Percentiles rank a stretch among this genome's conserved stretches.
Conservation (phyloP, 768 basidiomycete species). For the Suillus paluster region DNA sequence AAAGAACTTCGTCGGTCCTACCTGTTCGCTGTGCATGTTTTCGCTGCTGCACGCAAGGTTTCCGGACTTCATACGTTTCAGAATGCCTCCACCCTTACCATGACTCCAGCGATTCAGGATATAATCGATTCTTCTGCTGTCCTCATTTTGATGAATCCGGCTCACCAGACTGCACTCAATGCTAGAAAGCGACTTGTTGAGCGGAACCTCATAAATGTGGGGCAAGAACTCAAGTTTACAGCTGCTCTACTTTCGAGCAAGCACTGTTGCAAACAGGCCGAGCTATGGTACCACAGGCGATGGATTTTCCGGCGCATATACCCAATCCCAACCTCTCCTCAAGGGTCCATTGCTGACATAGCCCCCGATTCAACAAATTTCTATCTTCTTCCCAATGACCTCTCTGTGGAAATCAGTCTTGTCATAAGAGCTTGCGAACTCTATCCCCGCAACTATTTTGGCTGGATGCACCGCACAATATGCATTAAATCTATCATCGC, state of each 20-base stretch:
- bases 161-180: conserved; percentile 71
- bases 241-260: conserved; percentile 53
- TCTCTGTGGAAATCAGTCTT: conserved; percentile 54
- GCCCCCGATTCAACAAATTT: conserved; percentile 12
- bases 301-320: conserved; percentile 57
- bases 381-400: conserved; percentile 37
- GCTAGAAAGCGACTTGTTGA: conserved; percentile 56
- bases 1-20: conserved; percentile 60
- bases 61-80: neutral
- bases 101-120: conserved; percentile 17
- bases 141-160: conserved; percentile 69
- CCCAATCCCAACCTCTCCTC: conserved; percentile 10
- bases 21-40: conserved; percentile 44
- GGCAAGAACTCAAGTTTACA: conserved; percentile 52
- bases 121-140: conserved; percentile 45
- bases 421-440: conserved; percentile 55
- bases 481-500: conserved; percentile 41
- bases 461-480: conserved; percentile 67
- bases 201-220: conserved; percentile 38
- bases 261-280: conserved; percentile 65
- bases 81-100: conserved; percentile 10
- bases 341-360: neutral
- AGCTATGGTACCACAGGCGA: conserved; percentile 72
- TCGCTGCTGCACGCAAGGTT: conserved; percentile 31
- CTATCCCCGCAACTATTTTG: conserved; percentile 77